Evolutionary conservation across 305 asterid species (phyloP).

Genomic region (Vinca major): DNA sequence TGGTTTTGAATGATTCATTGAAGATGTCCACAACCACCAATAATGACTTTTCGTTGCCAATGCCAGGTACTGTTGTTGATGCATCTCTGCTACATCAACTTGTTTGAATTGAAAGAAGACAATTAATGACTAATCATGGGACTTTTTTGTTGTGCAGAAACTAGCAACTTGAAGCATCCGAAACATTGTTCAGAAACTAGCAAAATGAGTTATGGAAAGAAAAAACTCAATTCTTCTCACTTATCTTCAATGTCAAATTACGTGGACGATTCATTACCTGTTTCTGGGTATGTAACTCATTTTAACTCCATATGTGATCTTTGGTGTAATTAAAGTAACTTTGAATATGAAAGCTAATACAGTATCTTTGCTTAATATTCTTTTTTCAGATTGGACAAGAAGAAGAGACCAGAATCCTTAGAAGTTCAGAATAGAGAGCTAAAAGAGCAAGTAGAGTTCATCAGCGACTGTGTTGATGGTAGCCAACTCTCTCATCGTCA

Average conservation of each 20-base stretch:
- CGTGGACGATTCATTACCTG: conserved; percentile 27
- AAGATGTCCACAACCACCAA: conserved; percentile 21
- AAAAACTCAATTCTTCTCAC: conserved; percentile 20
- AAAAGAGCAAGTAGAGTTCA: not conserved
- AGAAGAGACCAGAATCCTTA: conserved; percentile 25
- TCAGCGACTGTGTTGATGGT: conserved; percentile 31
- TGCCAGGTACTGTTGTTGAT: conserved; percentile 22
- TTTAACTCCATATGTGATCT: not conserved
- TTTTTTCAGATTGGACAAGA: conserved; percentile 36
- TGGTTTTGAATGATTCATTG: conserved; percentile 36
- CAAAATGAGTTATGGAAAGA: conserved; percentile 20
- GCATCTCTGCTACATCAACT: conserved; percentile 5
- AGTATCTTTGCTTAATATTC: conserved; percentile 8
- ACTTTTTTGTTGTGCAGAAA: conserved; percentile 32
- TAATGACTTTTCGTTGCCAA: conserved; percentile 20
- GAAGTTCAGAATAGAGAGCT: conserved; percentile 24
- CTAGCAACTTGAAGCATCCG: conserved; percentile 26
- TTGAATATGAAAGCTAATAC: not conserved
- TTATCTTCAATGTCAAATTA: conserved; percentile 25
- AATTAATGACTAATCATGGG: conserved; percentile 11
- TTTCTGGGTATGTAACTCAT: conserved; percentile 28
- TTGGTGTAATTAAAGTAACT: not conserved
- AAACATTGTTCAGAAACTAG: conserved; percentile 27
- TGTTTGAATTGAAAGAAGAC: conserved; percentile 10
- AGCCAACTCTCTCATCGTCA: conserved; percentile 13